Evolutionary conservation across 768 basidiomycete genomes (phyloP).

Genomic region (Lactarius akahatsu): DNA sequence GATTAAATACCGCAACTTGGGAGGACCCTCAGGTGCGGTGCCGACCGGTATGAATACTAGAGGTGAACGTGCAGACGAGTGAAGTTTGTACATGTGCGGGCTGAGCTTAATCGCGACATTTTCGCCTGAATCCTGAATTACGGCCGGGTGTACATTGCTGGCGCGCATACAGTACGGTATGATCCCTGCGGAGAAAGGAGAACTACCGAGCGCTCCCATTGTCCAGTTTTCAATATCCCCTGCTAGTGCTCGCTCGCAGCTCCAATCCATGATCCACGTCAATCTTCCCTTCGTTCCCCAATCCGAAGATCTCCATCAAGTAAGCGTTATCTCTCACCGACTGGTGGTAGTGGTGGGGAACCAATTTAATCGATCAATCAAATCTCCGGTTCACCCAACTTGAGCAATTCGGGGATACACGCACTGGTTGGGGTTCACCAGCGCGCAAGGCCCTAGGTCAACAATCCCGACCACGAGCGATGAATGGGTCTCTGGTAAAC

Average conservation of each 20-base stretch:
- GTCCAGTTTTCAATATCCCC: neutral
- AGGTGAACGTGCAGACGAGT: neutral
- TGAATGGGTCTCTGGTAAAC: too few relatives aligned
- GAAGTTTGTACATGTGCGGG: neutral
- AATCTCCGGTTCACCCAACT: neutral
- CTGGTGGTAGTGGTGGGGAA: neutral
- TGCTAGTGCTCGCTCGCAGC: neutral
- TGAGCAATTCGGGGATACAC: neutral
- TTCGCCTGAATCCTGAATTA: neutral
- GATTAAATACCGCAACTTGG: neutral
- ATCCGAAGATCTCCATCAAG: neutral
- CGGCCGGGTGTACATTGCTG: neutral
- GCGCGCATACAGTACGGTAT: neutral
- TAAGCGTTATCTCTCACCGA: neutral
- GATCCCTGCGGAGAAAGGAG: neutral
- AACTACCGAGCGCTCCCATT: neutral
- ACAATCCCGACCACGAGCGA: neutral
- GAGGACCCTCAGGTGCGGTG: neutral
- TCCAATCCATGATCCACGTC: neutral
- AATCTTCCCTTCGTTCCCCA: neutral
- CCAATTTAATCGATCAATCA: neutral
- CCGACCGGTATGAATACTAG: neutral
- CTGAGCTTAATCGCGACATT: neutral
- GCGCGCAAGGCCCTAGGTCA: neutral
- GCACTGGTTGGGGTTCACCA: neutral